A percentile compares a stretch with the other conserved stretches of the same genome.
phyloP scores from a whole-genome alignment of 2,329 filamentous ascomycete species.

The Incumbomyces lentus region DNA sequence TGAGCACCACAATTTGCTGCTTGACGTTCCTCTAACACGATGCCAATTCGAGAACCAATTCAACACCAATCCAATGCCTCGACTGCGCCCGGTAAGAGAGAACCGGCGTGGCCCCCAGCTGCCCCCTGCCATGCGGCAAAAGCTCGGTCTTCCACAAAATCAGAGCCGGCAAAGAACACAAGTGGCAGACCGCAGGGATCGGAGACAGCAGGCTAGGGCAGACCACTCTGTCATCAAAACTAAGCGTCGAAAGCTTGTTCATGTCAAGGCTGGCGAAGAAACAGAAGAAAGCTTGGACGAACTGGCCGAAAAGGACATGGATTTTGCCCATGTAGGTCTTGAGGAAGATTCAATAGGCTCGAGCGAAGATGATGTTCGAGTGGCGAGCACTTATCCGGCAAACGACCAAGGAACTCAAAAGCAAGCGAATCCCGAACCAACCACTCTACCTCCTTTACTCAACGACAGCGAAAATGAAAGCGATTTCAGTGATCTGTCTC shows the following conservation, averaged over 20 bases:
- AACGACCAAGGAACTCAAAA: no score
- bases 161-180: slow-evolving; percentile 1
- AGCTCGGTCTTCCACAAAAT: slow-evolving; percentile 13
- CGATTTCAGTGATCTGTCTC: neutral
- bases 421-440: no score
- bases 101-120: slow-evolving; percentile 12
- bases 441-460: no score
- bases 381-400: no score
- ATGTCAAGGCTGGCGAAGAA: neutral
- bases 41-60: no score
- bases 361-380: slow-evolving; percentile 25
- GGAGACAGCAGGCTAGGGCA: neutral
- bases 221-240: neutral
- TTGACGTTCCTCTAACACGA: no score
- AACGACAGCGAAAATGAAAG: neutral
- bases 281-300: no score
- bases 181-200: slow-evolving; percentile 3
- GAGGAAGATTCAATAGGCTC: neutral
- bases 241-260: slow-evolving; percentile 9
- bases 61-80: slow-evolving; percentile 8
- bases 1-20: no score
- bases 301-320: no score
- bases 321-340: neutral
- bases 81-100: slow-evolving; percentile 2
- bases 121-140: slow-evolving; percentile 16